These are phyloP conservation scores for Cryptosporidium canis DNA, from an alignment of 169 alveolate genomes.

Conservation along the genomic window DNA sequence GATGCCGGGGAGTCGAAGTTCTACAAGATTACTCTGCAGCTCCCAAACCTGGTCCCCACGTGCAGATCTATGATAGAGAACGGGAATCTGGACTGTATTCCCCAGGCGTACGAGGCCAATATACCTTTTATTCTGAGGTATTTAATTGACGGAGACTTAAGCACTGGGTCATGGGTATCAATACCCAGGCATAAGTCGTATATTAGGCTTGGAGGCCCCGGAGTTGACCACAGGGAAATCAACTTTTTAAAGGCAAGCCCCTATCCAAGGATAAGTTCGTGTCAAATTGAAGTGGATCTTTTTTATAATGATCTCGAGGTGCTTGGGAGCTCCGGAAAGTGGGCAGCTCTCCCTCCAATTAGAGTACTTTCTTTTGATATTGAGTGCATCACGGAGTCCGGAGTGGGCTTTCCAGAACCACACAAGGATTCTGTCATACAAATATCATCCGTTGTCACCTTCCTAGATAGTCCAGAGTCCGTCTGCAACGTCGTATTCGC, in stretches of 20 bases:
- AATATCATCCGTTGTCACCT: constrained; percentile 90
- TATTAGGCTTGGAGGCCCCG: constrained; percentile 32
- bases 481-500: constrained; percentile 85
- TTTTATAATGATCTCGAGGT: constrained; percentile 79
- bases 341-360: constrained; percentile 93
- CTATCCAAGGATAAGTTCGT: constrained; percentile 75
- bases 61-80: constrained; percentile 83
- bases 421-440: constrained; percentile 95
- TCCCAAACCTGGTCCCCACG: constrained; percentile 86
- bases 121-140: constrained; percentile 95
- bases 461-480: constrained; percentile 80
- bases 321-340: constrained; percentile 89
- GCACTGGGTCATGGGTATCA: constrained; percentile 97
- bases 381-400: constrained; percentile 88
- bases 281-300: constrained; percentile 92
- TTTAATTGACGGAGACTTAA: constrained; percentile 93
- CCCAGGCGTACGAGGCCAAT: constrained; percentile 91
- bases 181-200: constrained; percentile 76
- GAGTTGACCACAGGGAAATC: background rate
- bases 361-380: constrained; percentile 93
- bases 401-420: constrained; percentile 95
- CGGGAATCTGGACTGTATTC: constrained; percentile 76
- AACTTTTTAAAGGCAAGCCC: constrained; percentile 1
- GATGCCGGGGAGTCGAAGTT: constrained; percentile 76
- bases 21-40: constrained; percentile 83